Evolutionary conservation across 495 filamentous ascomycete genomes (phyloP).

Genomic region (Tuber brumale): DNA sequence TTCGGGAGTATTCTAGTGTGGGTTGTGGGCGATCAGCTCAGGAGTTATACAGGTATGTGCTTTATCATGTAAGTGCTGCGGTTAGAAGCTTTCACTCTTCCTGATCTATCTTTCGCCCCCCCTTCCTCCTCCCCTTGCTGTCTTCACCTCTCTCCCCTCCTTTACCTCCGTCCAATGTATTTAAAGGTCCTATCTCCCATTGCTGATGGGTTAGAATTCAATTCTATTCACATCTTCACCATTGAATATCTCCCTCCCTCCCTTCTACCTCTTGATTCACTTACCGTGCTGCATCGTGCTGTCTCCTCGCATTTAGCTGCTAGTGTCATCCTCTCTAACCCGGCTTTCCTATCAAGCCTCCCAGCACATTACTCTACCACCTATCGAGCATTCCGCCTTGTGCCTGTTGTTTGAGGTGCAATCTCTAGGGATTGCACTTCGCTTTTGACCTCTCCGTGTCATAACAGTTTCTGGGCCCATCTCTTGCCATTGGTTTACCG

Average conservation of each 20-base stretch:
- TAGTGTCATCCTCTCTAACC: neutral
- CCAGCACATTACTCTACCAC: neutral
- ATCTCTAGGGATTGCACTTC: neutral
- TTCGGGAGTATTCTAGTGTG: conserved; percentile 14
- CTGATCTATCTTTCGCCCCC: neutral
- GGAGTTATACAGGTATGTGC: conserved; percentile 12
- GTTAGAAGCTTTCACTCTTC: neutral
- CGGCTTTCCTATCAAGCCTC: neutral
- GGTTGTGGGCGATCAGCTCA: conserved; percentile 20
- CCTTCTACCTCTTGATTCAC: neutral
- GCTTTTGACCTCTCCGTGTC: neutral
- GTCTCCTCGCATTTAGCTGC: neutral
- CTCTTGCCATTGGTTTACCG: neutral
- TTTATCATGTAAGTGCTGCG: conserved; percentile 1
- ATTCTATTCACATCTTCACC: neutral
- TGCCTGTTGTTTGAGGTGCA: neutral
- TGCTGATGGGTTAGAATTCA: conserved; percentile 8
- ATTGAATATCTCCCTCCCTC: neutral
- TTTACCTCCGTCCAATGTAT: conserved; percentile 8
- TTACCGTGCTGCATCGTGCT: neutral
- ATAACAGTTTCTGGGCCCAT: neutral
- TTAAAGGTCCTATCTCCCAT: conserved; percentile 22
- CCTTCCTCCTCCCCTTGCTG: neutral
- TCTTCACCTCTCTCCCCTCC: neutral
- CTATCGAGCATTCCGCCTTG: neutral